These are phyloP conservation scores for Candida railenensis DNA, from an alignment of 805 yeast species.

Conservation along the genomic window DNA sequence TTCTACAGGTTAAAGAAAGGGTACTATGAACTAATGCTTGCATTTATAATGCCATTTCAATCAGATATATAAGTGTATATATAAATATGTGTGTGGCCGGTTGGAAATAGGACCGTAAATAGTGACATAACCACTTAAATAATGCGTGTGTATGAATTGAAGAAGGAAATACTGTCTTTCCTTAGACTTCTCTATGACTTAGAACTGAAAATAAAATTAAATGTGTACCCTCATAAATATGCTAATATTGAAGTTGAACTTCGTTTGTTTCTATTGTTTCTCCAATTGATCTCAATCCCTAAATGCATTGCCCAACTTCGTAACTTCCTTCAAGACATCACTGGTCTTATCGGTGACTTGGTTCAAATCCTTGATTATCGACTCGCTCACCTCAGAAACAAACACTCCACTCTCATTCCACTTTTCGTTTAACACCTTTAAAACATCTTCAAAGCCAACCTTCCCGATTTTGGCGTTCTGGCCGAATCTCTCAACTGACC, in stretches of 20 bases:
- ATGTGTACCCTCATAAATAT: background rate
- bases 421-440: constrained; percentile 48
- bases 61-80: too few species aligned
- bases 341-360: constrained; percentile 18
- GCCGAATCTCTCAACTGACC: constrained; percentile 85
- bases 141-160: too few species aligned
- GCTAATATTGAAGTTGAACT: background rate
- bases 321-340: constrained; percentile 13
- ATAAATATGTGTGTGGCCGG: too few species aligned
- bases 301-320: constrained; percentile 13
- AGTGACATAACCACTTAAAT: too few species aligned
- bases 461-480: constrained; percentile 86
- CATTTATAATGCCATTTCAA: too few species aligned
- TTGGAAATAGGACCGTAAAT: too few species aligned
- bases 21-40: too few species aligned
- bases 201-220: too few species aligned
- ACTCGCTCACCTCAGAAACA: constrained; percentile 28
- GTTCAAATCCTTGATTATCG: constrained; percentile 26
- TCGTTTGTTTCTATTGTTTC: background rate
- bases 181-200: too few species aligned
- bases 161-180: too few species aligned
- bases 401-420: constrained; percentile 41
- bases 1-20: too few species aligned
- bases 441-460: constrained; percentile 79
- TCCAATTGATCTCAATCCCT: constrained; percentile 4